A percentile compares a stretch with the other conserved stretches of the same genome.
phyloP scores from a whole-genome alignment of 1,139 yeast species.

The Saccharomycopsis crataegensis region DNA sequence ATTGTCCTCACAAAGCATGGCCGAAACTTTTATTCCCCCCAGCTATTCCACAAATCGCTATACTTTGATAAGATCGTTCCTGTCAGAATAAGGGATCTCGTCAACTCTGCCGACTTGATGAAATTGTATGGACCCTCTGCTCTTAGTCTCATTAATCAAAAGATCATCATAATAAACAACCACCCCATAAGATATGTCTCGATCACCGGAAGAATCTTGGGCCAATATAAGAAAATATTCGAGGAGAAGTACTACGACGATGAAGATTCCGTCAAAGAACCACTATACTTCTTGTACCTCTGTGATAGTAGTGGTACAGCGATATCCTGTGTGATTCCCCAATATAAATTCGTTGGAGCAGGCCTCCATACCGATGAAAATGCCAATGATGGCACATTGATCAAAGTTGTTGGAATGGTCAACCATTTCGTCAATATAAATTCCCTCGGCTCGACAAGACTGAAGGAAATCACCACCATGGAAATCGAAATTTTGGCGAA shows the following conservation, averaged over 20 bases:
- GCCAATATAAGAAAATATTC: slow-evolving; percentile 2
- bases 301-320: slow-evolving; percentile 15
- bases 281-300: slow-evolving; percentile 7
- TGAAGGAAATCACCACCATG: slow-evolving; percentile 1
- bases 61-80: slow-evolving; percentile 11
- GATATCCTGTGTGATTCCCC: slow-evolving; percentile 12
- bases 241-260: background rate
- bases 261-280: background rate
- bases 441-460: background rate
- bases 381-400: slow-evolving; percentile 6
- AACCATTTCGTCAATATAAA: background rate
- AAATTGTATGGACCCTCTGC: slow-evolving; percentile 10
- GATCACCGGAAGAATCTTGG: slow-evolving; percentile 14
- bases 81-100: slow-evolving; percentile 11
- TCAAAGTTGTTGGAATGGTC: slow-evolving; percentile 10
- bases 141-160: background rate
- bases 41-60: slow-evolving; percentile 10
- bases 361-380: slow-evolving; percentile 8
- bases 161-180: slow-evolving; percentile 12
- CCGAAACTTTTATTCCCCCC: slow-evolving; percentile 11
- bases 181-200: slow-evolving; percentile 12
- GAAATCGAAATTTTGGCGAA: slow-evolving; percentile 5
- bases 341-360: slow-evolving; percentile 9
- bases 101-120: slow-evolving; percentile 11
- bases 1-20: slow-evolving; percentile 1